A percentile compares a stretch with the other conserved stretches of the same genome.
phyloP scores from a whole-genome alignment of 352 stramenopile genomes.

The Globisporangium sylvaticum region DNA sequence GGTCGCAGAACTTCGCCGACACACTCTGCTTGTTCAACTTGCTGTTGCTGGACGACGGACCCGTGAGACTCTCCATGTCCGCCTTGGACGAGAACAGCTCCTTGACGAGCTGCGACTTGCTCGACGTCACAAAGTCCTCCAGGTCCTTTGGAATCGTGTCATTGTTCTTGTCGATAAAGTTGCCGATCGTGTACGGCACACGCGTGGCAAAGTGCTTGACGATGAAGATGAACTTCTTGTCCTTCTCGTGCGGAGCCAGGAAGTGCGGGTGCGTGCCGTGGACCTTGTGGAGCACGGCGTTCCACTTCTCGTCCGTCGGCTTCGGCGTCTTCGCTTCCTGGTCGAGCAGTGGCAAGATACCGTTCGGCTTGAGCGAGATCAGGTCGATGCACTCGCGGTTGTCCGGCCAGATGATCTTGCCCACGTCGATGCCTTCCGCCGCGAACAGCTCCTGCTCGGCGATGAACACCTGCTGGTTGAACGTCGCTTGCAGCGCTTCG shows the following conservation, averaged over 20 bases:
- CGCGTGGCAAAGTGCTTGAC: conserved; percentile 95
- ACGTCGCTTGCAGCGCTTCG: conserved; percentile 84
- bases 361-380: conserved; percentile 76
- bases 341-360: conserved; percentile 76
- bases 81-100: conserved; percentile 72
- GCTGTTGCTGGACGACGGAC: conserved; percentile 15
- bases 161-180: conserved; percentile 97
- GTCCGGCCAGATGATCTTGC: conserved; percentile 81
- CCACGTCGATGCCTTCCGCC: conserved; percentile 77
- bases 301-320: conserved; percentile 85
- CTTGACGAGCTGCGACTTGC: conserved; percentile 70
- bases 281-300: conserved; percentile 76
- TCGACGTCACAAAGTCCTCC: conserved; percentile 84
- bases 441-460: conserved; percentile 80
- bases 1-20: conserved; percentile 81
- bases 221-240: conserved; percentile 93
- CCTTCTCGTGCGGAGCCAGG: conserved; percentile 74
- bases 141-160: conserved; percentile 93
- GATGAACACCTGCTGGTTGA: conserved; percentile 90
- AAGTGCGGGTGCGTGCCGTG: conserved; percentile 73
- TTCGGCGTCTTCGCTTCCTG: conserved; percentile 80
- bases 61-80: conserved; percentile 52
- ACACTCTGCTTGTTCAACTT: conserved; percentile 53
- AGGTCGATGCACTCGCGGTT: conserved; percentile 86
- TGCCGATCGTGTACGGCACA: conserved; percentile 92